A percentile compares a stretch with the other conserved stretches of the same genome.
These are phyloP conservation scores for Hansfordia pulvinata DNA, from an alignment of 2,329 filamentous ascomycete genomes.

Conservation along the genomic window DNA sequence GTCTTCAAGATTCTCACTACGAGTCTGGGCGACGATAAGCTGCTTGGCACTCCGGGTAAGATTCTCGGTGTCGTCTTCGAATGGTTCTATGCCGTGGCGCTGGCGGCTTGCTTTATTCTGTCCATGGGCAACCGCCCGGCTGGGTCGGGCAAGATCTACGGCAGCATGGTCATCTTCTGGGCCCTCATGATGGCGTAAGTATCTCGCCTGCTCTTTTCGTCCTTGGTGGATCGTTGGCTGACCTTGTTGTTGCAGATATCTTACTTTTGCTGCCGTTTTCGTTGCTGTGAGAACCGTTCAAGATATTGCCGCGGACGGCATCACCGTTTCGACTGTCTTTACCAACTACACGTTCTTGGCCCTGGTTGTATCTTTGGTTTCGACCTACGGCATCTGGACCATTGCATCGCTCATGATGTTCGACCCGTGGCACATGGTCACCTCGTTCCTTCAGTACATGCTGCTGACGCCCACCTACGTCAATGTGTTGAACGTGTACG, in stretches of 20 bases:
- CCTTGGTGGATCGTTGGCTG: slow-evolving; percentile 10
- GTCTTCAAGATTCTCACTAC: slow-evolving; percentile 94
- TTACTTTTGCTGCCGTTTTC: slow-evolving; percentile 89
- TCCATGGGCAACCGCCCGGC: slow-evolving; percentile 89
- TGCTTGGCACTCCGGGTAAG: slow-evolving; percentile 65
- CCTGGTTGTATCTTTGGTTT: slow-evolving; percentile 80
- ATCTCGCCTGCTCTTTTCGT: not conserved
- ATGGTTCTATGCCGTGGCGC: slow-evolving; percentile 85
- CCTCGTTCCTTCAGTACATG: slow-evolving; percentile 88
- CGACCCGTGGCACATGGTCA: slow-evolving; percentile 99
- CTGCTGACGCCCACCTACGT: slow-evolving; percentile 92
- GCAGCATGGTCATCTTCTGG: slow-evolving; percentile 99
- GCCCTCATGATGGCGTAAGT: slow-evolving; percentile 80
- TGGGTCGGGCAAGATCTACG: slow-evolving; percentile 86
- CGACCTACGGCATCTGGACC: slow-evolving; percentile 89
- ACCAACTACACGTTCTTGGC: slow-evolving; percentile 85
- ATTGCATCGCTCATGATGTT: slow-evolving; percentile 87
- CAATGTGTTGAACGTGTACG: slow-evolving; percentile 97
- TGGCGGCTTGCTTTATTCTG: slow-evolving; percentile 90
- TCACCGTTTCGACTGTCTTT: slow-evolving; percentile 68
- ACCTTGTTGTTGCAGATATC: slow-evolving; percentile 44
- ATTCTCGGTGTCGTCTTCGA: slow-evolving; percentile 84
- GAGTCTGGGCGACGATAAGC: slow-evolving; percentile 54
- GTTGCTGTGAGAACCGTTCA: slow-evolving; percentile 84
- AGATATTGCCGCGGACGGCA: slow-evolving; percentile 48